phyloP scores from a whole-genome alignment of 495 filamentous ascomycete genomes.

The Darksidea phi region DNA sequence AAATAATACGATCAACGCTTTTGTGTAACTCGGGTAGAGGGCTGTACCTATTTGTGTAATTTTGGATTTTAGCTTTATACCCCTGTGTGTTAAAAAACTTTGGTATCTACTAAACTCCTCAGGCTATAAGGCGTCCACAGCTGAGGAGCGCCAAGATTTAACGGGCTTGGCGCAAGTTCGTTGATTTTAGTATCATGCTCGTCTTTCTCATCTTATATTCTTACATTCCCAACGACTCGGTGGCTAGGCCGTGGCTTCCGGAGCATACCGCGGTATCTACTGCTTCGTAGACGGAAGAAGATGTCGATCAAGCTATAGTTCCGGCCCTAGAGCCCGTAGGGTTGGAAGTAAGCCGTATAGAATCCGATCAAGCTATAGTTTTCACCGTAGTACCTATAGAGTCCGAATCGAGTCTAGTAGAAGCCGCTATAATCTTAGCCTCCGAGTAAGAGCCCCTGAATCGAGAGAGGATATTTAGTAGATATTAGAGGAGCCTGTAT shows the following conservation, averaged over 20 bases:
- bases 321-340: conserved; percentile 2
- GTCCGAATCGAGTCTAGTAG: conserved; percentile 3
- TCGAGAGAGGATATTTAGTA: conserved; percentile 7
- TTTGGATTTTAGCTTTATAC: no score
- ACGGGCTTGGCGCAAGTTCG: no score
- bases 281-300: conserved; percentile 2
- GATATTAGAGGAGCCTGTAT: conserved; percentile 7
- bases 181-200: no score
- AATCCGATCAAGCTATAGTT: conserved; percentile 5
- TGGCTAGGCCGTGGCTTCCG: not conserved
- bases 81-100: no score
- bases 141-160: no score
- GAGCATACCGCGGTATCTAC: conserved; percentile 7
- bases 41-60: no score
- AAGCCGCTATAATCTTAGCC: conserved; percentile 6
- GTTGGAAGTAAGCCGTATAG: conserved; percentile 6
- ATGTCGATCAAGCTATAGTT: conserved; percentile 7
- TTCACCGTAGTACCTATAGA: conserved; percentile 1
- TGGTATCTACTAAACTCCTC: no score
- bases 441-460: conserved; percentile 6
- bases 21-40: no score
- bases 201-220: no score
- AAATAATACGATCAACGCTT: no score
- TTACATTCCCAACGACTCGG: no score
- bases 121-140: no score